These are phyloP conservation scores for Parsonsia alboflavescens DNA, from an alignment of 257 asterid genomes.

Conservation along the genomic window DNA sequence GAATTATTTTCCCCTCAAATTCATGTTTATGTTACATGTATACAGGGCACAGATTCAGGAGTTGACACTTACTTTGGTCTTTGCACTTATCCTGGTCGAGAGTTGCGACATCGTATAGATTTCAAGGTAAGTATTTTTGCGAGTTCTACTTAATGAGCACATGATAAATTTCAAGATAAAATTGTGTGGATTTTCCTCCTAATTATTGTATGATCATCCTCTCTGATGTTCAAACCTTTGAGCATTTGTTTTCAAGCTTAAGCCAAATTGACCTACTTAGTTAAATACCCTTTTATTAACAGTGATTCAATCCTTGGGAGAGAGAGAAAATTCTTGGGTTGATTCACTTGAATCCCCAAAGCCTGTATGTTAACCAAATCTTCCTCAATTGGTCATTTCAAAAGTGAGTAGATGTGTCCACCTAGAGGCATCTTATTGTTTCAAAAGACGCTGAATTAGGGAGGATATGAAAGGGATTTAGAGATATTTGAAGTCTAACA, in stretches of 20 bases:
- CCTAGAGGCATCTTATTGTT: background rate
- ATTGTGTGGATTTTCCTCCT: background rate
- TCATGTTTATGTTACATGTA: conserved; percentile 4
- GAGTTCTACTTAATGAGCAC: background rate
- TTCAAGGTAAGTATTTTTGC: conserved; percentile 48
- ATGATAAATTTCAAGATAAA: conserved; percentile 67
- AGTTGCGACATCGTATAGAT: conserved; percentile 86
- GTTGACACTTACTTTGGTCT: conserved; percentile 96
- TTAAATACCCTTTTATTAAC: background rate
- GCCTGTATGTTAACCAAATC: background rate
- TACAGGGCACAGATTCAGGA: conserved; percentile 80
- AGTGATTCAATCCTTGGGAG: background rate
- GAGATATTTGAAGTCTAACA: background rate
- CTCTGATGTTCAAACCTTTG: background rate
- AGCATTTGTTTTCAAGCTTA: background rate
- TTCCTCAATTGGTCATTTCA: background rate
- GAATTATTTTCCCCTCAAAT: background rate
- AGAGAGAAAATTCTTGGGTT: background rate
- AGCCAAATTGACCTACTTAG: background rate
- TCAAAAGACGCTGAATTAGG: background rate
- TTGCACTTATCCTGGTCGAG: conserved; percentile 80
- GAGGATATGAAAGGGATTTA: background rate
- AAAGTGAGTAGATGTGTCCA: background rate
- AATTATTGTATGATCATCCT: background rate
- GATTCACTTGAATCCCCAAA: background rate